A percentile compares a stretch with the other conserved stretches of the same genome.
phyloP scores from a whole-genome alignment of 2,329 filamentous ascomycete genomes.

The Ophiosphaerella herpotricha region DNA sequence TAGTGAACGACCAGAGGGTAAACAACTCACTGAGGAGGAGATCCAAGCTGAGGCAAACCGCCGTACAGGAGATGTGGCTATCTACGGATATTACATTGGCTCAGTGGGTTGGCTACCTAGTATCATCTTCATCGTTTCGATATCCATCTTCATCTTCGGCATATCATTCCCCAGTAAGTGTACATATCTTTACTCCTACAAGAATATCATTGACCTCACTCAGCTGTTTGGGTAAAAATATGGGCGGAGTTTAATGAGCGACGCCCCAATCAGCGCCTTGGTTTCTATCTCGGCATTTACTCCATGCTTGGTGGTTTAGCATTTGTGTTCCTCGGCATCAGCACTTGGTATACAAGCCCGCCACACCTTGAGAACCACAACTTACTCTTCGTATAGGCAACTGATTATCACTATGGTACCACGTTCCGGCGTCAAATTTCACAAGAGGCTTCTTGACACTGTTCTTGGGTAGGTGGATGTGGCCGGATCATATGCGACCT shows the following conservation, averaged over 20 bases:
- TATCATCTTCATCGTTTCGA: slow-evolving; percentile 37
- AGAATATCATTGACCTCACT: neutral
- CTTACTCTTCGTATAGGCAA: slow-evolving; percentile 39
- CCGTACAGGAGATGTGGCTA: slow-evolving; percentile 37
- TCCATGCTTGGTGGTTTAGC: slow-evolving; percentile 32
- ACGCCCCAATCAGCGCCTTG: slow-evolving; percentile 44
- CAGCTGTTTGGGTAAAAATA: slow-evolving; percentile 55
- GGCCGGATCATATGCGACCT: neutral
- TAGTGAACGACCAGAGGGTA: slow-evolving; percentile 23
- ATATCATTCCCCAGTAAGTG: slow-evolving; percentile 38
- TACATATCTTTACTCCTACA: neutral
- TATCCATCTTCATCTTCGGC: slow-evolving; percentile 42
- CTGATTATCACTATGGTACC: slow-evolving; percentile 60
- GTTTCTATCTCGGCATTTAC: slow-evolving; percentile 41
- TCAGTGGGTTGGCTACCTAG: slow-evolving; percentile 37
- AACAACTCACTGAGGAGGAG: slow-evolving; percentile 35
- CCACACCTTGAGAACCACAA: neutral
- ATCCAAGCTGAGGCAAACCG: slow-evolving; percentile 38
- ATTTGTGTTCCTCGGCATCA: slow-evolving; percentile 34
- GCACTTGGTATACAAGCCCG: slow-evolving; percentile 29
- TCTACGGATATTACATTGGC: slow-evolving; percentile 41
- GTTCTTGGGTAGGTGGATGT: slow-evolving; percentile 49
- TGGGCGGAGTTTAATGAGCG: slow-evolving; percentile 52
- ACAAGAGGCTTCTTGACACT: slow-evolving; percentile 53
- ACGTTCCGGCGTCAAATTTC: slow-evolving; percentile 56